Base-by-base conservation (phyloP, 2,329 filamentous ascomycete genomes). In the Aureobasidium lini region DNA sequence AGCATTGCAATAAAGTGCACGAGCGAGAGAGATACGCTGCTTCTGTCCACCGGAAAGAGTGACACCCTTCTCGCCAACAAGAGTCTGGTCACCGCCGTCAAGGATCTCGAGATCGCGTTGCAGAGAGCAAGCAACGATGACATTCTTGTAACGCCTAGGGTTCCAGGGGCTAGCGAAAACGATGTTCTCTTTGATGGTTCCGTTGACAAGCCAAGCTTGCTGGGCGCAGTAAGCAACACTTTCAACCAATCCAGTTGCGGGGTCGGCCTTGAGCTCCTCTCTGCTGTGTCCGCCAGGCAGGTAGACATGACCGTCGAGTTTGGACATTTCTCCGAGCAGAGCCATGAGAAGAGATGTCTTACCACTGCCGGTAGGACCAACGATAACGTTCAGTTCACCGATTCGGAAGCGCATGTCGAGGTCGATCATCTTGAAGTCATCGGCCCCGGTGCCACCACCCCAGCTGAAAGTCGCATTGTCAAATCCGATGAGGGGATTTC, bases 271-370 rank as follows among this genome's bases (percentile, higher is more conserved):
- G 32, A 96, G 81, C 62, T 96, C 90, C 70, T 96, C 90, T 65
- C 94, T 87, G 69, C 89, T 91, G 62, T 83, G 84, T 44, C 89
- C 90, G 65, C 92, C 90, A 3, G 94, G 94, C 29, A 97, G 82
- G 73, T 86, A 90, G 6, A 97, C 88, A 9, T 81, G 82, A 59
- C 94, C 94, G 60, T 86, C 81, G 28, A 96, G 75, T 53, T 92
- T 75, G 0, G 89, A 94, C 94, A 99, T 99, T 75, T 99, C 94
- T 62, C 94, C 94, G 1, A 99, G 82, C 29, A 99, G 78, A 31
- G 92, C 94, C 93, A 99, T 96, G 18, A 99, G 79, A 68, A 99
- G 78, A 0, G 93, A 97, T 0, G 93, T 96, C 78, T 99, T 99
- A 65, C 94, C 94, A 56, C 89, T 94, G 13, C 94, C 94, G 3